Base-by-base conservation (phyloP, 2,329 filamentous ascomycete species). In the Trichophyton schoenleinii region DNA sequence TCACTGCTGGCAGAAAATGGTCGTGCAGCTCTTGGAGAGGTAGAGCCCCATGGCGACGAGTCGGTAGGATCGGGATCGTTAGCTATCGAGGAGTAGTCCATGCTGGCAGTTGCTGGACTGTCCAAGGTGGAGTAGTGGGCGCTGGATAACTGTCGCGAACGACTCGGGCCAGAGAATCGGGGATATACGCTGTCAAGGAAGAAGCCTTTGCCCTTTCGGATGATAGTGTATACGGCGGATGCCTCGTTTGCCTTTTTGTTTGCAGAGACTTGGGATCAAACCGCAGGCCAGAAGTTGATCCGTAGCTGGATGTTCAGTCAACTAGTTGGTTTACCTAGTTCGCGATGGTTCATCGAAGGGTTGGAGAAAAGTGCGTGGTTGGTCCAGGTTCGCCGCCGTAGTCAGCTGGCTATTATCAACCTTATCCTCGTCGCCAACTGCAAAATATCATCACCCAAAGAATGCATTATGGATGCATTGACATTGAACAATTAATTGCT, bases 61-160 rank as follows among this genome's bases (percentile, higher is more conserved):
- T 79, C 84, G 41, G 77, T 77, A 52, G 81, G 80, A 68, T 84
- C 82, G 36, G 80, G 77, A 67, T 86, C 83, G 66, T 81, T 75
- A 60, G 79, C 76, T 59, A 83, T 75, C 38, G 78, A 71, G 61
- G 84, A 84, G 72, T 88, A 88, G 71, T 88, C 86, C 86, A 88
- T 88, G 58, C 49, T 64, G 2, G 15, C 13, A 7, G 49, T 13
- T 31, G 49, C 49, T 53, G 28, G 9, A 15, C 20, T 48, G 44
- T 48, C 15, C 13, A 22, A 13, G 11, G 46, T 34, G 49, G 49
- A 53, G 49, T 53, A 20, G 49, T 15, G 22, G 49, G 49, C 49
- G 49, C 34, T 25, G 22, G 13, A 8, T 53, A 22, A 11, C 3
- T 53, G n/a, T 34, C 15, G 49, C 22, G 22, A 15, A 38, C 34